Evolutionary conservation across 2,329 filamentous ascomycete genomes (phyloP).

Genomic region (Whalleya microplaca): DNA sequence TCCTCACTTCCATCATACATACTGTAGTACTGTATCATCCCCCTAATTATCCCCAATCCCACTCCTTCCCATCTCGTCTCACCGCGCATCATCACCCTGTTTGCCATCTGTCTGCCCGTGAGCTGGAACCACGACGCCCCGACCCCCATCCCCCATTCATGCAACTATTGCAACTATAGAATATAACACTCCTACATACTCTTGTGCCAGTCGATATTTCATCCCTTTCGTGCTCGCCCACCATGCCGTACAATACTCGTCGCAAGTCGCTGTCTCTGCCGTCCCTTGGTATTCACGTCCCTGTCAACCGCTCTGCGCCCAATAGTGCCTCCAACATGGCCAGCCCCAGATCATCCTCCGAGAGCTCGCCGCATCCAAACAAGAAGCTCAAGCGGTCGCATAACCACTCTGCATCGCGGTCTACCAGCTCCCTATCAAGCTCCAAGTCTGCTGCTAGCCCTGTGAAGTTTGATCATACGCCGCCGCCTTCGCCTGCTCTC

Average conservation of each 20-base stretch:
- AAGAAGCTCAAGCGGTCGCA: slow-evolving; percentile 84
- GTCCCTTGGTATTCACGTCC: slow-evolving; percentile 88
- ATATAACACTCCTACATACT: slow-evolving; percentile 28
- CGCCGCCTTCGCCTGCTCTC: slow-evolving; percentile 72
- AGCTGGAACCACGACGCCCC: slow-evolving; percentile 25
- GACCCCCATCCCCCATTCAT: slow-evolving; percentile 31
- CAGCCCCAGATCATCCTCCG: slow-evolving; percentile 35
- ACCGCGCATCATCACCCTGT: slow-evolving; percentile 22
- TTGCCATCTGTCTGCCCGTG: slow-evolving; percentile 17
- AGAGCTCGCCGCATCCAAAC: slow-evolving; percentile 44
- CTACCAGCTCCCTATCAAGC: slow-evolving; percentile 38
- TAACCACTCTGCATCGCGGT: slow-evolving; percentile 42
- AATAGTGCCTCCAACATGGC: slow-evolving; percentile 31
- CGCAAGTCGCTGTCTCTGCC: slow-evolving; percentile 93
- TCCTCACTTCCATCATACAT: slow-evolving; percentile 2
- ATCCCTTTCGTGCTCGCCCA: slow-evolving; percentile 25
- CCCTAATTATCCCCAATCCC: slow-evolving; percentile 14
- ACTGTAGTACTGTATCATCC: slow-evolving; percentile 9
- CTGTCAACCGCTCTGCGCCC: slow-evolving; percentile 50
- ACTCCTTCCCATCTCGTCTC: slow-evolving; percentile 16
- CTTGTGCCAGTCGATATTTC: slow-evolving; percentile 21
- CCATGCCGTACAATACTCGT: slow-evolving; percentile 94
- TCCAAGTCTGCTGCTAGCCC: slow-evolving; percentile 35
- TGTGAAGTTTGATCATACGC: slow-evolving; percentile 70
- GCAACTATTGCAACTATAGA: slow-evolving; percentile 18